Percentiles rank a stretch among this genome's conserved stretches.
Evolutionary conservation across 139 green algal genomes (phyloP).

Genomic region (Chlorella vulgaris): DNA sequence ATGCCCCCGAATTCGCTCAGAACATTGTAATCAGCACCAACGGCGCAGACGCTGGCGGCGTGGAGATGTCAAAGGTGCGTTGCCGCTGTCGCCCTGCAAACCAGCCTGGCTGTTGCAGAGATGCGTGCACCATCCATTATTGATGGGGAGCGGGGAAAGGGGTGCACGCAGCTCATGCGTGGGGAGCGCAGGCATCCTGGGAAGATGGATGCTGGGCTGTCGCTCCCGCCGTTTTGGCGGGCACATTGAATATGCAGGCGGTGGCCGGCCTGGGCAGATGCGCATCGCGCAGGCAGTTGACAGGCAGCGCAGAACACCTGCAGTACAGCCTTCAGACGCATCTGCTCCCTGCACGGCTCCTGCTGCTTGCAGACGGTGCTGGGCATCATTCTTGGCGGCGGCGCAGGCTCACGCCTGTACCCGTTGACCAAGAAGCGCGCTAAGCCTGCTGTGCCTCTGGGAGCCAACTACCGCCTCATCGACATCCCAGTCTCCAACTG

Average conservation of each 20-base stretch:
- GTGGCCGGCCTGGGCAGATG: too few relatives aligned
- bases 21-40: conserved; percentile 18
- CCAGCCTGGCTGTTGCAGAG: not conserved
- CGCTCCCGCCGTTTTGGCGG: too few relatives aligned
- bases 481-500: conserved; percentile 99
- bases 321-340: too few relatives aligned
- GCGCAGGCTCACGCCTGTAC: conserved; percentile 95
- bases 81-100: not conserved
- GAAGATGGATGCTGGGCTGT: too few relatives aligned
- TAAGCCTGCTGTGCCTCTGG: conserved; percentile 98
- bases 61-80: conserved; percentile 23
- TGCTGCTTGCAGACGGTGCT: conserved; percentile 87
- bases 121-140: too few relatives aligned
- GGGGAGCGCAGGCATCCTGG: too few relatives aligned
- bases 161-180: too few relatives aligned
- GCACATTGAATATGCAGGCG: too few relatives aligned
- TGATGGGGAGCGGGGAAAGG: too few relatives aligned
- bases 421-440: conserved; percentile 98
- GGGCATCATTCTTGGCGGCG: conserved; percentile 96
- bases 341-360: not conserved
- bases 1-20: not conserved
- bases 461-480: conserved; percentile 99
- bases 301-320: too few relatives aligned
- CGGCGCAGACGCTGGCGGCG: conserved; percentile 2
- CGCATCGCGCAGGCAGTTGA: too few relatives aligned